Evolutionary conservation across 139 green algal genomes (phyloP).

Genomic region (Coccomyxa sp.): DNA sequence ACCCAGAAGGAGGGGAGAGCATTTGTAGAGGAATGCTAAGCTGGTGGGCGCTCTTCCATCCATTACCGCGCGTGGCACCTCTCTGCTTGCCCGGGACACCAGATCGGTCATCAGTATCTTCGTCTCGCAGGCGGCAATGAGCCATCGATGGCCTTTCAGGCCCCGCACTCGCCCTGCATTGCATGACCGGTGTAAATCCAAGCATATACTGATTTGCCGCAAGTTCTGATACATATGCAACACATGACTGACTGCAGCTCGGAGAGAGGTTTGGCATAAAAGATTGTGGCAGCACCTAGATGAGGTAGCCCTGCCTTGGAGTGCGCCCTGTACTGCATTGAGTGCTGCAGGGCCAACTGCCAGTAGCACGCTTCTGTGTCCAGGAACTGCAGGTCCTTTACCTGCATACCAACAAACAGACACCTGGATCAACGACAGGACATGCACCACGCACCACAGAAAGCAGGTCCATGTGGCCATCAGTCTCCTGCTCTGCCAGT

Average conservation of each 20-base stretch:
- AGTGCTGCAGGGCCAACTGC: conserved; percentile 43
- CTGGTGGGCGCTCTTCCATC: conserved; percentile 43
- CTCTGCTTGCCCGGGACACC: conserved; percentile 12
- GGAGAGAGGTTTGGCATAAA: neutral
- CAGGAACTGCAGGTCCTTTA: conserved; percentile 43
- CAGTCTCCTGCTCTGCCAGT: neutral
- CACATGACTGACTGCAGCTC: neutral
- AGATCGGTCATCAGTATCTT: conserved; percentile 58
- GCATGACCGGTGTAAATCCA: neutral
- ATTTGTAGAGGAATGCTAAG: conserved; percentile 39
- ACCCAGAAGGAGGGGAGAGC: conserved; percentile 22
- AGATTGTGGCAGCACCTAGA: conserved; percentile 15
- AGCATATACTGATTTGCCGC: neutral
- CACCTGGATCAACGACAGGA: too few species aligned
- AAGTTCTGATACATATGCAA: neutral
- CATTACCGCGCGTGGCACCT: conserved; percentile 40
- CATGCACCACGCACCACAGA: neutral
- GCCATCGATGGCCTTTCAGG: conserved; percentile 40
- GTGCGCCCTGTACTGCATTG: conserved; percentile 26
- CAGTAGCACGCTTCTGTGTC: conserved; percentile 49
- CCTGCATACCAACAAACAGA: neutral
- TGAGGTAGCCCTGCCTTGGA: conserved; percentile 26
- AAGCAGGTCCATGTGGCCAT: neutral
- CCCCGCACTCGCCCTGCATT: conserved; percentile 29
- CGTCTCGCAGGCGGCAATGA: conserved; percentile 55